Evolutionary conservation across 176 grass and related monocot genomes (phyloP), one percentile per base, ranked within the genome.

Genomic region (Zoysia pacifica): DNA sequence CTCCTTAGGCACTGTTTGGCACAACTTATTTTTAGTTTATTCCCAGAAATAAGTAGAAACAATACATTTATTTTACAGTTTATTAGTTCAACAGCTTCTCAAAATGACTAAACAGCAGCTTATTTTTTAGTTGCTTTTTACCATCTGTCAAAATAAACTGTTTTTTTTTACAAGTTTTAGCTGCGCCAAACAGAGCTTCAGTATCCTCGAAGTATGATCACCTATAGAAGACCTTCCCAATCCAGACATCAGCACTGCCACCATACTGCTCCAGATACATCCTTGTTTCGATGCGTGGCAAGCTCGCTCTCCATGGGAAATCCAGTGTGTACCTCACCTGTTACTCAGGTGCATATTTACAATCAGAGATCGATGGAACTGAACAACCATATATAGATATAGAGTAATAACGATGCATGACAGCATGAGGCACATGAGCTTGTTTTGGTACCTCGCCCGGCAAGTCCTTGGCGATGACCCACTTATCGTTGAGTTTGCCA

Each of bases 401-500:
- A 49, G 5, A 49, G 48, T 49, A 49, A 2, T 49, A 9, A 9
- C 0, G 28, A 28, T 28, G 28, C 28, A 28, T 28, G 28, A 28
- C 28, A 28, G 28, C 48, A 49, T 9, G 48, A 49, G 10, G 48
- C 48, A 49, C 48, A 9, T 49, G 5, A 49, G 10, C 10, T 2
- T 2, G 7, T 20, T 20, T 15, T 7, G 18, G 65, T 87, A 91
- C 90, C 79, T 91, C 90, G 9, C 82, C 64, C 0, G 90, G 73
- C 42, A 91, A 48, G 54, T 80, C 82, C 73, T 88, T 80, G 45
- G 86, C 44, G 52, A 91, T 86, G 76, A 86, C 39, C 90, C 86
- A 91, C 48, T 91, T 91, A 62, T 91, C 86, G 5, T 41, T 49
- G 14, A 91, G 41, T 10, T 86, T 54, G 11, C 16, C 39, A 1